Conservation (phyloP, 257 asterid species). For the Thymus quinquecostatus region DNA sequence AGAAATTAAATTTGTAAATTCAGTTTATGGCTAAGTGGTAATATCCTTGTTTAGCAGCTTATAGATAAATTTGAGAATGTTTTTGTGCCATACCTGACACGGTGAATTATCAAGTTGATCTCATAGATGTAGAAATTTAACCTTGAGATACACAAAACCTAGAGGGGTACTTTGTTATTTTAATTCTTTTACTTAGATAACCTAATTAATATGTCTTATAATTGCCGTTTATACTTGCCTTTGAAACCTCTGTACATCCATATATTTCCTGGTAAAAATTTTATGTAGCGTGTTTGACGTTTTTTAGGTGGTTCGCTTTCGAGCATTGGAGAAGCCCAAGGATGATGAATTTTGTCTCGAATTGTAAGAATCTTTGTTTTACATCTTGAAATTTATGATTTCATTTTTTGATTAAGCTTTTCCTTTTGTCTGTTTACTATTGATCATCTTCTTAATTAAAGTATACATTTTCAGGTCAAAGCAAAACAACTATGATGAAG, state of each 20-base stretch:
- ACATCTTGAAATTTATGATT: conserved; percentile 8
- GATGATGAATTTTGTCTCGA: conserved; percentile 87
- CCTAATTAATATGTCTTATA: neutral
- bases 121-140: conserved; percentile 21
- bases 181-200: neutral
- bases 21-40: neutral
- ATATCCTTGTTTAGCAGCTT: neutral
- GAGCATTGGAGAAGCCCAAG: conserved; percentile 80
- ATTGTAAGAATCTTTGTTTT: conserved; percentile 53
- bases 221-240: conserved; percentile 6
- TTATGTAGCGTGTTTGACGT: conserved; percentile 31
- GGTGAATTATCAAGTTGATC: conserved; percentile 4
- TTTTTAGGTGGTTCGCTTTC: conserved; percentile 75
- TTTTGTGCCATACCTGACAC: too few relatives aligned
- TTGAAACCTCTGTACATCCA: neutral
- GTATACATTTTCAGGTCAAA: conserved; percentile 63
- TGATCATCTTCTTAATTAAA: conserved; percentile 14
- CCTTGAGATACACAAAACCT: conserved; percentile 1
- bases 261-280: conserved; percentile 1
- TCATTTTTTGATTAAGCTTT: conserved; percentile 24
- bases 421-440: conserved; percentile 13
- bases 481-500: conserved; percentile 77
- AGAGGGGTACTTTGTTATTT: conserved; percentile 20
- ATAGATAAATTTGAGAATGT: conserved; percentile 15
- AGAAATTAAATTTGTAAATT: neutral